Evolutionary conservation across 129 eudicot genomes (phyloP), one percentile per base, ranked within the genome.

Genomic region (Pulicaria dysenterica): DNA sequence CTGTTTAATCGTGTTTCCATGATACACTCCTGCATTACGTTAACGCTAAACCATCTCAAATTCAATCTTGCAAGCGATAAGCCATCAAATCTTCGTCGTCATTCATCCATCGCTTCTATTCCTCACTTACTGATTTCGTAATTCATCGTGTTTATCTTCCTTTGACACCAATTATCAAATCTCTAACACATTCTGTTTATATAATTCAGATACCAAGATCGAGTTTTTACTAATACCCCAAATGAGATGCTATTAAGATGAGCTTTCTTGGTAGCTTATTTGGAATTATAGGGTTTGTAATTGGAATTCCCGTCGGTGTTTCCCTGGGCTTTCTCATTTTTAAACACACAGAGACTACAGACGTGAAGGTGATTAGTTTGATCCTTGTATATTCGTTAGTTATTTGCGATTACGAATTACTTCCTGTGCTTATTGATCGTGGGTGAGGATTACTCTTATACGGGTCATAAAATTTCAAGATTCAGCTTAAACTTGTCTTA

Each of bases 281-380:
- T 53, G 92, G 84, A 63, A 46, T 78, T 14, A 71, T 75, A 5
- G 96, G 96, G 8, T 89, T 89, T 69, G 86, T 83, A 7, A 56
- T 86, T 17, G 96, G 96, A 50, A 77, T 86, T 16, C 84, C 89
- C 1, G 41, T 89, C 3, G 96, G 96, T 49, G 75, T 86, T 55
- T 42, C 79, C n/a, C 43, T 84, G 51, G 92, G 92, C 8, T 89
- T 79, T 67, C 72, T 83, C 57, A 4, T 84, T 17, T 89, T 89
- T 64, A 77, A 72, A 53, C 70, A 63, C 64, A 83, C 80, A 54
- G 81, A 77, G 19, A 70, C 88, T 75, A 45, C 72, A 73, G 83
- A 89, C 58, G 89, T 85, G 19, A 76, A 89, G 96, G 91, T 85
- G 43, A 65, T 43, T 73, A 9, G 7, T 58, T 41, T 78, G 31